Conservation (phyloP, 495 filamentous ascomycete species). For the Trichocladium antarcticum region DNA sequence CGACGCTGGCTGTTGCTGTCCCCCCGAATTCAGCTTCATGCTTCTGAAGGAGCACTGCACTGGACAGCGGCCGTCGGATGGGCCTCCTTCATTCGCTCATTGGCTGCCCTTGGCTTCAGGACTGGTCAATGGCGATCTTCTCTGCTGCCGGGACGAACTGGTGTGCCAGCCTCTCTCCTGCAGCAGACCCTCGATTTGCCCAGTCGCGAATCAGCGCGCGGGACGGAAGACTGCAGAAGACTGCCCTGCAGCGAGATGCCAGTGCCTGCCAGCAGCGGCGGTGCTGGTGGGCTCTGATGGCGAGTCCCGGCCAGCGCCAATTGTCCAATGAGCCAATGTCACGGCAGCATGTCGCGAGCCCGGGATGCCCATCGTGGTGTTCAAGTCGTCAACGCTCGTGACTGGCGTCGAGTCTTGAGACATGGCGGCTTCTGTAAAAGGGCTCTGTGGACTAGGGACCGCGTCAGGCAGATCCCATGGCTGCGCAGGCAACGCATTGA, state of each 20-base stretch:
- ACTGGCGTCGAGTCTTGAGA: constrained; percentile 1
- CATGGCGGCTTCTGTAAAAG: background rate
- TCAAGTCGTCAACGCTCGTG: background rate
- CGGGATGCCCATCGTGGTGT: no score
- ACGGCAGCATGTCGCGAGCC: background rate
- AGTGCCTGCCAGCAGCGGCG: background rate
- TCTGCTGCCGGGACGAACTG: background rate
- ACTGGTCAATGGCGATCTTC: constrained; percentile 12
- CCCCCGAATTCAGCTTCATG: constrained; percentile 9
- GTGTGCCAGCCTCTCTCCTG: background rate
- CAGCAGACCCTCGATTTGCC: background rate
- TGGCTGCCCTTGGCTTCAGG: constrained; percentile 13
- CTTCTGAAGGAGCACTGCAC: constrained; percentile 2
- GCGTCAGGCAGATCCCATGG: background rate
- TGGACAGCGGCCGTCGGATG: constrained; percentile 11
- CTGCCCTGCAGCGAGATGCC: background rate
- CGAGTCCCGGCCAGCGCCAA: background rate
- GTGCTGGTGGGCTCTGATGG: background rate
- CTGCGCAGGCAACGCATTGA: constrained; percentile 4
- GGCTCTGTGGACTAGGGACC: background rate
- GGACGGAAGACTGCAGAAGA: background rate
- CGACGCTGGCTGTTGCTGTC: constrained; percentile 4
- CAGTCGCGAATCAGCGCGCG: constrained; percentile 1
- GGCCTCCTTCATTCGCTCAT: constrained; percentile 9
- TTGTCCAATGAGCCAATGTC: constrained; percentile 4